A percentile compares a stretch with the other conserved stretches of the same genome.
phyloP scores from a whole-genome alignment of 2,329 filamentous ascomycete species.

The Arachnomyces sp. region DNA sequence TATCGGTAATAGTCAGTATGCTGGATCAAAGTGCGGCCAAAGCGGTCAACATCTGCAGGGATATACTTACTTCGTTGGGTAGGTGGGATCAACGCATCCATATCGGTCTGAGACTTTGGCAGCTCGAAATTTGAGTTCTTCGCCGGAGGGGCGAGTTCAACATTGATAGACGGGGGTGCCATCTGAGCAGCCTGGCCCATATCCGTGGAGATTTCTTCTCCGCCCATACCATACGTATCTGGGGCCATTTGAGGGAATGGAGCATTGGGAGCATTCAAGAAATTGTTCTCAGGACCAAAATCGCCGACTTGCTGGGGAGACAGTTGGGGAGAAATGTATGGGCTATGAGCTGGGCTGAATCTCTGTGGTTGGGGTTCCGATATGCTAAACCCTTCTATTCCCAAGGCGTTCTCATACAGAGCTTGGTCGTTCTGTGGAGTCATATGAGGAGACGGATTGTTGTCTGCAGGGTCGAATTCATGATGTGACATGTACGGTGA shows the following conservation, averaged over 20 bases:
- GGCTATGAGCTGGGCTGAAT: conserved; percentile 59
- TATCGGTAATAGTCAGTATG: conserved; percentile 21
- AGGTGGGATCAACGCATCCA: conserved; percentile 77
- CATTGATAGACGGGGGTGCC: conserved; percentile 89
- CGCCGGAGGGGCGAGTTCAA: conserved; percentile 76
- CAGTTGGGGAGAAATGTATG: conserved; percentile 59
- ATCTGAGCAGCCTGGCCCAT: conserved; percentile 64
- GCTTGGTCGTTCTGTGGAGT: conserved; percentile 60
- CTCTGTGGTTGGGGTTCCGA: conserved; percentile 50
- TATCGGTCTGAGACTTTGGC: conserved; percentile 55
- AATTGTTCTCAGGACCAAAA: conserved; percentile 38
- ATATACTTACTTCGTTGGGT: conserved; percentile 37
- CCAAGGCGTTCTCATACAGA: conserved; percentile 69
- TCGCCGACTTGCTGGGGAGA: conserved; percentile 65
- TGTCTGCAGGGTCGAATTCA: conserved; percentile 71
- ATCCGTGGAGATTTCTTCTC: conserved; percentile 32
- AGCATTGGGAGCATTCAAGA: conserved; percentile 37
- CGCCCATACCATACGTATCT: conserved; percentile 40
- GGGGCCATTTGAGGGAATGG: conserved; percentile 20
- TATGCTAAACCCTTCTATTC: conserved; percentile 71
- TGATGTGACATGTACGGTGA: conserved; percentile 73
- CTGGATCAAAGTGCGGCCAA: conserved; percentile 9
- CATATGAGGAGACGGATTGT: conserved; percentile 70
- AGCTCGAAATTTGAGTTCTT: conserved; percentile 58
- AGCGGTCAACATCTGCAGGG: neutral